These are phyloP conservation scores for Rhodosporidiobolus odoratus DNA, from an alignment of 768 basidiomycete species.

Conservation along the genomic window DNA sequence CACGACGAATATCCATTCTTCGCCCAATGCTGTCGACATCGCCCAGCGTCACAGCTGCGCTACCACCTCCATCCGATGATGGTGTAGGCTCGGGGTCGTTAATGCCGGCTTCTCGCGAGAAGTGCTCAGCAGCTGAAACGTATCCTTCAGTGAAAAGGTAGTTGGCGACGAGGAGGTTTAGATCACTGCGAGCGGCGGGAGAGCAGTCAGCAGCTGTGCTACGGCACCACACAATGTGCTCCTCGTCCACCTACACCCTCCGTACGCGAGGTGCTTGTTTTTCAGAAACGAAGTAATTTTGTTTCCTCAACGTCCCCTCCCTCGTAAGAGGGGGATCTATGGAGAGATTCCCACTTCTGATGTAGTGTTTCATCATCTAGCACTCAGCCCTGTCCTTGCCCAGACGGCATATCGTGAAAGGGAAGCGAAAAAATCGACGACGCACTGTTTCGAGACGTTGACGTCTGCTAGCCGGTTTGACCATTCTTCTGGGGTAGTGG, in stretches of 20 bases:
- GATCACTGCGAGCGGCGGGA: constrained; percentile 57
- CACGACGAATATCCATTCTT: constrained; percentile 88
- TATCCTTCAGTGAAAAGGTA: constrained; percentile 97
- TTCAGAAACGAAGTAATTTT: constrained; percentile 58
- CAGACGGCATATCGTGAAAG: no score
- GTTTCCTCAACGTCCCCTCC: constrained; percentile 55
- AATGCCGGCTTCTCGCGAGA: constrained; percentile 79
- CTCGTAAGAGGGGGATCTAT: constrained; percentile 45
- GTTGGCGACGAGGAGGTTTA: constrained; percentile 91
- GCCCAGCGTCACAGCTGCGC: constrained; percentile 43
- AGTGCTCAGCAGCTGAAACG: constrained; percentile 91
- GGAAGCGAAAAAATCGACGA: no score
- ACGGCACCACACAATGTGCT: background rate
- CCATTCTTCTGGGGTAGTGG: no score
- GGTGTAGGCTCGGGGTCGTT: constrained; percentile 52
- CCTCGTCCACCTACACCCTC: no score
- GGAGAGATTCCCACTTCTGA: constrained; percentile 99
- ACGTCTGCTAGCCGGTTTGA: no score
- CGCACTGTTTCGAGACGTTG: no score
- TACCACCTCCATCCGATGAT: no score
- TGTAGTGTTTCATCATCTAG: constrained; percentile 61
- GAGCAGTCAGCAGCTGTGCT: constrained; percentile 41
- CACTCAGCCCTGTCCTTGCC: no score
- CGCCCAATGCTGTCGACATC: constrained; percentile 91
- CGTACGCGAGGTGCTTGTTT: no score